Evolutionary conservation across 305 asterid genomes (phyloP).

Genomic region (Andrographis paniculata): DNA sequence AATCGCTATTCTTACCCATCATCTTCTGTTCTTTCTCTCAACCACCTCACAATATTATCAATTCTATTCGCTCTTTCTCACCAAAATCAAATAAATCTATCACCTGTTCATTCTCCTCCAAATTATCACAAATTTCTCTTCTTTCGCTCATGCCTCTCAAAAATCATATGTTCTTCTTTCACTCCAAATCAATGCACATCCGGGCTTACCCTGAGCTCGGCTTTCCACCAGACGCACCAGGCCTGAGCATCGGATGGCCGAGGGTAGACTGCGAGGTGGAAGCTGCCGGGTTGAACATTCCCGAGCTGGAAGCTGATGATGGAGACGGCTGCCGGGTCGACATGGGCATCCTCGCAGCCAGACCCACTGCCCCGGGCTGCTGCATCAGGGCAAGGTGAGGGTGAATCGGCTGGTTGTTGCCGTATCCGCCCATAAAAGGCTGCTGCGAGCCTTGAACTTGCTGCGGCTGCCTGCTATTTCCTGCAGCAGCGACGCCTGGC

Average conservation of each 20-base stretch:
- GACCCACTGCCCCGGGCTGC: constrained; percentile 63
- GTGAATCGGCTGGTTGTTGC: constrained; percentile 51
- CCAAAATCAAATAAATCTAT: too few relatives aligned
- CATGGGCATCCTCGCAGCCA: constrained; percentile 67
- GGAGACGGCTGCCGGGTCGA: constrained; percentile 65
- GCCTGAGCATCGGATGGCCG: constrained; percentile 48
- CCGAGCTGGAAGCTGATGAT: constrained; percentile 33
- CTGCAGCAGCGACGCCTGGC: constrained; percentile 33
- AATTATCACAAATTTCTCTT: too few relatives aligned
- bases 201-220: constrained; percentile 45
- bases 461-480: constrained; percentile 43
- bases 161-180: too few relatives aligned
- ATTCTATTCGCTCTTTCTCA: too few relatives aligned
- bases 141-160: too few relatives aligned
- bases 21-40: too few relatives aligned
- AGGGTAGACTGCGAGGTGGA: constrained; percentile 29
- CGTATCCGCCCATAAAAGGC: constrained; percentile 46
- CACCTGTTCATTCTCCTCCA: too few relatives aligned
- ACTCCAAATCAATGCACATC: too few relatives aligned
- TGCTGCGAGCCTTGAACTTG: constrained; percentile 44
- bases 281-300: constrained; percentile 39
- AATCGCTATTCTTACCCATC: too few relatives aligned
- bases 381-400: constrained; percentile 59
- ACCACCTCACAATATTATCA: too few relatives aligned
- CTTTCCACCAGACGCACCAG: constrained; percentile 57